Evolutionary conservation across 352 stramenopile species (phyloP), one percentile per base, ranked within the genome.

Genomic region (Pythium plurisporium): DNA sequence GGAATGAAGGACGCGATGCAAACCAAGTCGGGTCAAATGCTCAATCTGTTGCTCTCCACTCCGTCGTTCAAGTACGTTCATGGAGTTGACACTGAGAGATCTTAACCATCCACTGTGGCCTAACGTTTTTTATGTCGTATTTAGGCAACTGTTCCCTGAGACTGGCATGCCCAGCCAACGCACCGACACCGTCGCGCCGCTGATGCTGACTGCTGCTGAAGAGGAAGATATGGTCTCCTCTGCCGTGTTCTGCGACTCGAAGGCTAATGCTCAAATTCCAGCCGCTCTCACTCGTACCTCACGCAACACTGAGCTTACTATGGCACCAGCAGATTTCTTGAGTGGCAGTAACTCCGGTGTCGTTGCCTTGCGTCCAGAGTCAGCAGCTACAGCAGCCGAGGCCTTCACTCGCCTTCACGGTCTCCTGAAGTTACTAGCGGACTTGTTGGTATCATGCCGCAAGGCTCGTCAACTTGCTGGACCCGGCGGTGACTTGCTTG

Each of bases 1-100:
- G 81, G 80, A 34, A 94, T 94, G 83, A 91, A 79, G 65, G 83
- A 94, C 51, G 83, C 81, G 20, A 91, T 94, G 83, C 66, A 83
- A 25, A 87, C 75, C 42, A 94, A 91, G 65, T 91, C 83, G 4
- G 83, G 83, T 6, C 73, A 94, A 46, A 90, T 94, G 82, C 75
- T 94, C 0, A 76, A 91, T 45, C 65, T 94, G 38, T 46, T 94
- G 38, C 70, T 94, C 7, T 89, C 74, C 12, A 92, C 84, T 4
- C 80, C 82, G 14, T 91, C 82, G 9, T 94, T 94, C 64, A 89
- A 86, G 77, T 87, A 83, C 41, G 46, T 57, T n/a, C 1, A 20
- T 19, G 9, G 37, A 14, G 8, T 37, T 37, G 31, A 14, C 31
- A 37, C 8, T 37, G 14, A 37, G 8, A 8, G 31, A 14, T 37